Evolutionary conservation across 805 yeast species (phyloP).

Genomic region (Hanseniaspora vineae): DNA sequence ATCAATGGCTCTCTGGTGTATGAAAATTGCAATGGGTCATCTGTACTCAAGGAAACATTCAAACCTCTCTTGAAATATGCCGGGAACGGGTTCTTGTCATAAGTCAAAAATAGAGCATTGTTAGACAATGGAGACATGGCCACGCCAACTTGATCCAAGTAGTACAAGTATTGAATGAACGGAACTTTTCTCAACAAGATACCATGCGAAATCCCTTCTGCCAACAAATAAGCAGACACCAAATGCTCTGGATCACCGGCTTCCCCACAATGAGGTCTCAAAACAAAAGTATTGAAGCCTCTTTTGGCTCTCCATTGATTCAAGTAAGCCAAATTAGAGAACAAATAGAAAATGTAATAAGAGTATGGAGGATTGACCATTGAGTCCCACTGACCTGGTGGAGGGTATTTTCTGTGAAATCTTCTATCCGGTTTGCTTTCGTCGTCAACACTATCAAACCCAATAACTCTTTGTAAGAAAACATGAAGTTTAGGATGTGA

Average conservation of each 20-base stretch:
- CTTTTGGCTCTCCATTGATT: constrained; percentile 70
- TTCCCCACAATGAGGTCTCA: constrained; percentile 97
- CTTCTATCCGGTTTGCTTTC: constrained; percentile 86
- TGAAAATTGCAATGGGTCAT: constrained; percentile 94
- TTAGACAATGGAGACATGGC: constrained; percentile 98
- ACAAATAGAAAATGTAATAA: constrained; percentile 81
- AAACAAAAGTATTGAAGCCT: constrained; percentile 78
- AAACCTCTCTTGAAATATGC: constrained; percentile 84
- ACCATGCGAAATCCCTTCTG: constrained; percentile 94
- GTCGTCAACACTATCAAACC: constrained; percentile 97
- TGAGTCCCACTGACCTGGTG: constrained; percentile 73
- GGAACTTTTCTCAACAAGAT: constrained; percentile 88
- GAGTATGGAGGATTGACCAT: constrained; percentile 92
- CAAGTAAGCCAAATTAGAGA: constrained; percentile 73
- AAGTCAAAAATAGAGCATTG: constrained; percentile 88
- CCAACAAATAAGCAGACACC: constrained; percentile 73
- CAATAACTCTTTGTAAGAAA: constrained; percentile 86
- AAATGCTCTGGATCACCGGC: constrained; percentile 99
- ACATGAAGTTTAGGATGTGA: constrained; percentile 84
- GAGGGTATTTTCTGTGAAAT: constrained; percentile 69
- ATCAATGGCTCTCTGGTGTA: constrained; percentile 95
- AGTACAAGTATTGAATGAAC: constrained; percentile 84
- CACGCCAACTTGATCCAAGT: constrained; percentile 87
- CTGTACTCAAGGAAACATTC: constrained; percentile 89
- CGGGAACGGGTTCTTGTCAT: constrained; percentile 94